Percentiles rank a stretch among this genome's conserved stretches.
Evolutionary conservation across 805 yeast species (phyloP).

Genomic region (Lipomyces yamanashiensis): DNA sequence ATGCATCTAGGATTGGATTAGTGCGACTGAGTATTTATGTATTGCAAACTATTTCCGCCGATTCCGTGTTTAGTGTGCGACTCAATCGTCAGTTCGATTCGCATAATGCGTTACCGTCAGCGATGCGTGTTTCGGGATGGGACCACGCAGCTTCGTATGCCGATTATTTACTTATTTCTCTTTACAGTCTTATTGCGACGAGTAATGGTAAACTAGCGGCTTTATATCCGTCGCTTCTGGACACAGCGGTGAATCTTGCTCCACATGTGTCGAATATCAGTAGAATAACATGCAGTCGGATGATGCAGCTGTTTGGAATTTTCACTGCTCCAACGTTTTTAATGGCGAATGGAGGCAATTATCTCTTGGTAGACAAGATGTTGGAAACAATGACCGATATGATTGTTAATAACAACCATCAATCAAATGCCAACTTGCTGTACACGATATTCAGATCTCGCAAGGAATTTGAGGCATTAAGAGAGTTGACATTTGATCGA

Average conservation of each 20-base stretch:
- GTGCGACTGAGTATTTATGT: conserved; percentile 45
- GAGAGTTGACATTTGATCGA: conserved; percentile 23
- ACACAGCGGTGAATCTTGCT: conserved; percentile 42
- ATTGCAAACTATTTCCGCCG: conserved; percentile 42
- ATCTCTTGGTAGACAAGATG: conserved; percentile 34
- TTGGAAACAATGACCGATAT: conserved; percentile 37
- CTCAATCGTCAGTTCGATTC: conserved; percentile 40
- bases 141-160: conserved; percentile 38
- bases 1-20: conserved; percentile 37
- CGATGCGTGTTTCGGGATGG: conserved; percentile 38
- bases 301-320: conserved; percentile 40
- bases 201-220: conserved; percentile 35
- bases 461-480: conserved; percentile 33
- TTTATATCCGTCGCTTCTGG: conserved; percentile 41
- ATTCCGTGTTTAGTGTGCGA: conserved; percentile 38
- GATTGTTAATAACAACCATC: conserved; percentile 40
- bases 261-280: conserved; percentile 42
- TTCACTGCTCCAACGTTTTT: conserved; percentile 39
- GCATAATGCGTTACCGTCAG: conserved; percentile 40
- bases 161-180: conserved; percentile 42
- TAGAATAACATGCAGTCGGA: conserved; percentile 40
- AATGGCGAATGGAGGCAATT: conserved; percentile 38
- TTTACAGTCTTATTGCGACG: conserved; percentile 26
- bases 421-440: conserved; percentile 39
- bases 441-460: conserved; percentile 40